Evolutionary conservation across 768 basidiomycete species (phyloP).

Genomic region (Tulasnella sp.): DNA sequence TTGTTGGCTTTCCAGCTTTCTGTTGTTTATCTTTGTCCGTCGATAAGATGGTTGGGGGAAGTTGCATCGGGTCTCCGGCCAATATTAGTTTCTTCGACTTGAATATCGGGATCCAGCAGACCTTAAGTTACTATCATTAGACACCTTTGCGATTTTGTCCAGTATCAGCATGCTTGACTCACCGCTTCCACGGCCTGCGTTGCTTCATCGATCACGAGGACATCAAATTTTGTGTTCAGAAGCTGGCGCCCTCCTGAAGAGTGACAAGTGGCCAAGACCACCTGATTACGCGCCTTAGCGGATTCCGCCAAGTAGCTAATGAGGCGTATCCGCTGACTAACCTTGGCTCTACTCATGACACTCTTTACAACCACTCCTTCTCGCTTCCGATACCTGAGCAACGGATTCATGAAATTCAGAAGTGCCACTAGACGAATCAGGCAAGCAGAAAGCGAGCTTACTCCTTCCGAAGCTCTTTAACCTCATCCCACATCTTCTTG

Average conservation of each 20-base stretch:
- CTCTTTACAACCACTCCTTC: constrained; percentile 80
- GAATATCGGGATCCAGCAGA: constrained; percentile 94
- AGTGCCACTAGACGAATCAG: constrained; percentile 64
- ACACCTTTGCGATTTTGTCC: background rate
- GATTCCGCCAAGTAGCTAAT: background rate
- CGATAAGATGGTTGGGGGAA: constrained; percentile 89
- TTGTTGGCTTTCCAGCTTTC: background rate
- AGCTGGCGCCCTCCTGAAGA: constrained; percentile 84
- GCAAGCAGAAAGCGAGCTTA: constrained; percentile 39
- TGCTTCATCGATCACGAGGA: constrained; percentile 95
- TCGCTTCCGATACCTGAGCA: constrained; percentile 78
- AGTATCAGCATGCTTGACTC: constrained; percentile 29
- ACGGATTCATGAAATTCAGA: background rate
- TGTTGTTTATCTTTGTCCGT: constrained; percentile 45
- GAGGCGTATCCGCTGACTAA: constrained; percentile 34
- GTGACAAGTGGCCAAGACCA: constrained; percentile 93
- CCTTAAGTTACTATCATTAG: constrained; percentile 44
- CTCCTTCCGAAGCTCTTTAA: constrained; percentile 87
- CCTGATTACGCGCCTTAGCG: constrained; percentile 41
- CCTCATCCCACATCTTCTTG: constrained; percentile 82
- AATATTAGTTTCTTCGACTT: constrained; percentile 86
- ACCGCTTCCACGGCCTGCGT: constrained; percentile 96
- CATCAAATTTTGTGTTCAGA: constrained; percentile 75
- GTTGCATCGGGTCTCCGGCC: constrained; percentile 93
- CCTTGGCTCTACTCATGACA: constrained; percentile 77